Percentiles rank a stretch among this genome's conserved stretches.
phyloP scores from a whole-genome alignment of 202 grass and related monocot genomes.

The Brachypodium distachyon region DNA sequence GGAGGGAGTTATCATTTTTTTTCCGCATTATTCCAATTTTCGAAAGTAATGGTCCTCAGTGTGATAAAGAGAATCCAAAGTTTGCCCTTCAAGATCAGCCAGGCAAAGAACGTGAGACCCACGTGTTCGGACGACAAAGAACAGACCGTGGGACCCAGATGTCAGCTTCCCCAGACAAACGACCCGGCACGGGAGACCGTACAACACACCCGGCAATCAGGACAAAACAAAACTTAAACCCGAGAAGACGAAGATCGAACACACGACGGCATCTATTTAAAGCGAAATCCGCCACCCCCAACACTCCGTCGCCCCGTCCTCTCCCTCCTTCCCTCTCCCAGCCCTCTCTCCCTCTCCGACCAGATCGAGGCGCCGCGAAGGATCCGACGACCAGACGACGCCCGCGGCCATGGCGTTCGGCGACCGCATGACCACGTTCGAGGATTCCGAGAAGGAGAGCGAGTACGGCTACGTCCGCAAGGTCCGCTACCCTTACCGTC shows the following conservation, averaged over 20 bases:
- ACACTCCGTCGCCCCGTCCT: background rate
- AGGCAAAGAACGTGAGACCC: too few relatives aligned
- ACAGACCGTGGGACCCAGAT: background rate
- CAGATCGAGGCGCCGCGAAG: slow-evolving; percentile 20
- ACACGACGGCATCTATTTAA: slow-evolving; percentile 26
- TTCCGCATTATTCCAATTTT: too few relatives aligned
- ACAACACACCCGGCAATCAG: background rate
- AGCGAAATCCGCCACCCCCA: background rate
- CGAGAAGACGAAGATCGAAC: background rate
- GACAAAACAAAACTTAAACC: background rate
- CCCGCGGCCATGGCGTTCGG: slow-evolving; percentile 39
- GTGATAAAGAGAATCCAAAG: too few relatives aligned
- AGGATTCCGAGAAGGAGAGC: slow-evolving; percentile 85
- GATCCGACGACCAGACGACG: slow-evolving; percentile 22
- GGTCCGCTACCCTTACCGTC: slow-evolving; percentile 27
- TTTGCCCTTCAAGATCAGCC: too few relatives aligned
- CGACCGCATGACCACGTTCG: slow-evolving; percentile 70
- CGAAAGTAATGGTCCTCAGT: too few relatives aligned
- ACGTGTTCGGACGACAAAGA: too few relatives aligned
- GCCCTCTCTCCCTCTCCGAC: background rate
- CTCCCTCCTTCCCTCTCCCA: slow-evolving; percentile 14
- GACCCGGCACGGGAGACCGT: background rate
- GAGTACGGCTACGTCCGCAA: slow-evolving; percentile 78
- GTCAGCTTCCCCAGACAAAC: background rate
- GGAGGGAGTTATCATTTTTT: too few relatives aligned